Conservation (phyloP, 2,329 filamentous ascomycete genomes). For the Sphaceloma murrayae region DNA sequence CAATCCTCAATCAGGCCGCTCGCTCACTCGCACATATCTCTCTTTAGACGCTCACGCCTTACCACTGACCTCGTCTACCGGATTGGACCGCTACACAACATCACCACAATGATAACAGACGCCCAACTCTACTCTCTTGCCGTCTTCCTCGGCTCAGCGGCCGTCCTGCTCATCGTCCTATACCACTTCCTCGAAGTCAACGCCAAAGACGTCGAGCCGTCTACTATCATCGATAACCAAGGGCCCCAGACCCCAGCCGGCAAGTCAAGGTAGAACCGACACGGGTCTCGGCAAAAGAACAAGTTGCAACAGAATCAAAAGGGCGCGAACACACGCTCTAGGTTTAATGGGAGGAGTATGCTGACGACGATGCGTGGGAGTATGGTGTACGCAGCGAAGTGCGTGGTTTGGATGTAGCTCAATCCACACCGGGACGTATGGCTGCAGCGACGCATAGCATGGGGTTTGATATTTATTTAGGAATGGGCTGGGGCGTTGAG, state of each 20-base stretch:
- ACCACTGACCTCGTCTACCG: too few relatives aligned
- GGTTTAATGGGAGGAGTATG: too few relatives aligned
- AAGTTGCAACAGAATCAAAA: conserved; percentile 3
- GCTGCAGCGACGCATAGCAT: neutral
- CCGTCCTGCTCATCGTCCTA: conserved; percentile 86
- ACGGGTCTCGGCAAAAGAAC: conserved; percentile 24
- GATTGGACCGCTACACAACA: too few relatives aligned
- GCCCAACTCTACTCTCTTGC: conserved; percentile 80
- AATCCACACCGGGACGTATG: too few relatives aligned
- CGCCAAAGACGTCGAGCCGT: conserved; percentile 46
- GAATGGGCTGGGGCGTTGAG: neutral
- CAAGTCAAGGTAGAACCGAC: conserved; percentile 26
- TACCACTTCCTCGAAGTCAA: conserved; percentile 98
- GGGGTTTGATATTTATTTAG: neutral
- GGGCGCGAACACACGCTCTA: too few relatives aligned
- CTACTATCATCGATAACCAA: conserved; percentile 21
- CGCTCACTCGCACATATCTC: too few relatives aligned
- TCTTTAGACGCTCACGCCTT: too few relatives aligned
- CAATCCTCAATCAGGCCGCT: too few relatives aligned
- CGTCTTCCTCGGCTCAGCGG: conserved; percentile 79
- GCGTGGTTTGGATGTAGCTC: neutral
- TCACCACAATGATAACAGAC: conserved; percentile 99
- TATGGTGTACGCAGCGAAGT: too few relatives aligned
- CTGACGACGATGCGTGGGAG: too few relatives aligned
- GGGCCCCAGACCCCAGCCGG: neutral